These are phyloP conservation scores for Eutypella sp. DNA, from an alignment of 2,329 filamentous ascomycete genomes.

Conservation along the genomic window DNA sequence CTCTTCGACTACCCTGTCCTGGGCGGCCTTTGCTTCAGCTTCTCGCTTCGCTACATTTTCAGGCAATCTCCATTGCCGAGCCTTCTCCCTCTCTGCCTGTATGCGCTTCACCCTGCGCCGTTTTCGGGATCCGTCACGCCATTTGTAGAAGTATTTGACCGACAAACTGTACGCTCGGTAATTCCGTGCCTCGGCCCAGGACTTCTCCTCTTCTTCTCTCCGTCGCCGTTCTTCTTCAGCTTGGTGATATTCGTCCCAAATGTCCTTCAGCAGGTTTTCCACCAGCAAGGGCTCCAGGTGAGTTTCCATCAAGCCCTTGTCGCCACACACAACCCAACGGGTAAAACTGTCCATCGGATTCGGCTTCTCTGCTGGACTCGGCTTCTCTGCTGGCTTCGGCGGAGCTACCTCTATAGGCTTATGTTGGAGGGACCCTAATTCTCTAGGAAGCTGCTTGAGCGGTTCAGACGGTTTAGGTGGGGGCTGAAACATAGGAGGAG, in stretches of 20 bases:
- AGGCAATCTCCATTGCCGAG: slow-evolving; percentile 38
- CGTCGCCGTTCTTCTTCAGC: slow-evolving; percentile 37
- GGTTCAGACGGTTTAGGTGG: background rate
- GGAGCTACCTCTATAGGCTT: slow-evolving; percentile 6
- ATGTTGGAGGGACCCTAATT: slow-evolving; percentile 2
- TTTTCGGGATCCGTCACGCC: slow-evolving; percentile 45
- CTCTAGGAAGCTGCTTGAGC: background rate
- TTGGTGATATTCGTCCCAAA: slow-evolving; percentile 35
- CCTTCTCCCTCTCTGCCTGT: slow-evolving; percentile 45
- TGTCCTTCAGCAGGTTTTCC: slow-evolving; percentile 37
- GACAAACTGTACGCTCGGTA: slow-evolving; percentile 45
- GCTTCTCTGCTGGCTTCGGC: slow-evolving; percentile 17
- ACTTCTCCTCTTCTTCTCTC: slow-evolving; percentile 44
- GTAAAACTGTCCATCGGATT: slow-evolving; percentile 47
- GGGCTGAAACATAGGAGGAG: background rate
- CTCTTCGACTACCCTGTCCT: slow-evolving; percentile 15
- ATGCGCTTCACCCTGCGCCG: slow-evolving; percentile 46
- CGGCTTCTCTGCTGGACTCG: slow-evolving; percentile 15
- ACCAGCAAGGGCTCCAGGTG: slow-evolving; percentile 41
- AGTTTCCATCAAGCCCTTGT: slow-evolving; percentile 47
- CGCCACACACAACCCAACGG: slow-evolving; percentile 50
- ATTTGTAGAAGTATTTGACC: slow-evolving; percentile 53
- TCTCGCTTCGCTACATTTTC: slow-evolving; percentile 23
- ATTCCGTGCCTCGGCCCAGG: slow-evolving; percentile 40
- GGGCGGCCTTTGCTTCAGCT: slow-evolving; percentile 13